phyloP scores from a whole-genome alignment of 2,329 filamentous ascomycete genomes.

The Arthrinium phaeospermum region DNA sequence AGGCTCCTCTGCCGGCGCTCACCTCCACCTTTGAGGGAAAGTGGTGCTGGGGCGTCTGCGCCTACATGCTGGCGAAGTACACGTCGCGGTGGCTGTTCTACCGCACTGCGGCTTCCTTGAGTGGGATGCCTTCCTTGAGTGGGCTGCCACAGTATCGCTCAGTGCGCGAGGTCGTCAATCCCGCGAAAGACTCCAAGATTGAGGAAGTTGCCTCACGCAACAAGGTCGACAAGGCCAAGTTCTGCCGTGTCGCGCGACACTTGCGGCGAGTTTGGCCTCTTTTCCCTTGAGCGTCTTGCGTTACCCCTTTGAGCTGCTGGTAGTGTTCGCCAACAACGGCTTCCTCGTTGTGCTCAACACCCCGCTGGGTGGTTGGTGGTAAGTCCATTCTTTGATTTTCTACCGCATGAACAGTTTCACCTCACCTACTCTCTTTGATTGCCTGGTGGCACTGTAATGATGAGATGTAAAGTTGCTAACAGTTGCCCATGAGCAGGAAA shows the following conservation, averaged over 20 bases:
- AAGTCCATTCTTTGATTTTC: neutral
- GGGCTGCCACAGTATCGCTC: constrained; percentile 27
- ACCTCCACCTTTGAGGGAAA: constrained; percentile 25
- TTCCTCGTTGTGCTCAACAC: constrained; percentile 92
- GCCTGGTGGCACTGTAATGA: neutral
- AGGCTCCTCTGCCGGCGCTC: constrained; percentile 33
- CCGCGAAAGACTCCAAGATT: constrained; percentile 44
- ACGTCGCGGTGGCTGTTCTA: constrained; percentile 50
- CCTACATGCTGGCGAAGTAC: constrained; percentile 51
- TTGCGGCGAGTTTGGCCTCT: constrained; percentile 30
- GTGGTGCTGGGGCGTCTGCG: constrained; percentile 34
- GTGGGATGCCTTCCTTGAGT: constrained; percentile 38
- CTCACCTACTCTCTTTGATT: neutral
- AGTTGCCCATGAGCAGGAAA: neutral
- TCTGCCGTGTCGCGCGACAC: constrained; percentile 36
- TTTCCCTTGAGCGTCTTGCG: neutral
- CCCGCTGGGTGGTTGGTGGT: constrained; percentile 68
- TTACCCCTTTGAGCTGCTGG: too few species aligned
- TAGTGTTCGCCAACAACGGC: too few species aligned
- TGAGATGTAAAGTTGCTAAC: neutral
- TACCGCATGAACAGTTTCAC: neutral
- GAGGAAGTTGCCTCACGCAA: constrained; percentile 45
- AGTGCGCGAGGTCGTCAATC: constrained; percentile 52
- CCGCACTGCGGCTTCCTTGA: constrained; percentile 41
- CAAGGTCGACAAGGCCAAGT: constrained; percentile 39